Base-by-base conservation (phyloP, 495 filamentous ascomycete species). In the Cairneyella variabilis region DNA sequence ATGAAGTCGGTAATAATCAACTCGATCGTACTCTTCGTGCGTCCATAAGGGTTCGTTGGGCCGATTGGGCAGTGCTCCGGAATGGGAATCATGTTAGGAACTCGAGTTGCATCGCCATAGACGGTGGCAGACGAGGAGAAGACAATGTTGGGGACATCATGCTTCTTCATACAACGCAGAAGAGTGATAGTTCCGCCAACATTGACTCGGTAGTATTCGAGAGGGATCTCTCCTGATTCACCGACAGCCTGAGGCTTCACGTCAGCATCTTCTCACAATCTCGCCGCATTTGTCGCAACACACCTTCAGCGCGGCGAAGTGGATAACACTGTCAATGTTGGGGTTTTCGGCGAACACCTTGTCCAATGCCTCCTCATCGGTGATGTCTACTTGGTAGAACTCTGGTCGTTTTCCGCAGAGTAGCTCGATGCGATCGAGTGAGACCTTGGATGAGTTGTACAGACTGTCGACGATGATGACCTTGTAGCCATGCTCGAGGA, bases 31-130 rank as follows among this genome's bases (percentile, higher is more conserved):
- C 86, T 80, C 78, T 98, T 98, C 48, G 93, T 97, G 68, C 86
- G 87, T 28, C 93, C 93, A 71, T 98, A 98, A 11, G 93, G 89
- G 79, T 97, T 98, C 47, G 92, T 98, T 18, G 93, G 90, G 38
- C 89, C 91, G 58, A 96, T 86, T 38, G 93, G 93, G 79, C 93
- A 98, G 64, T 88, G 73, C 74, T 98, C 93, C 28, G 95, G 93
- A 65, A 98, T 98, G 59, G 93, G 93, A 61, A 98, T 97, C 95
- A 98, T 97, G 76, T 95, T 86, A 60, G 86, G 83, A 71, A 96
- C 86, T 69, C 89, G 89, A 43, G 95, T 98, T 44, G 95, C 93
- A 72, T 98, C 93, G 54, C 93, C 93, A 66, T 98, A 98, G 66
- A 98, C 93, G 59, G 93, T 96, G 26, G 91, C 91, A 7, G 91